Percentiles rank a stretch among this genome's conserved stretches.
Evolutionary conservation across 768 basidiomycete species (phyloP).

Genomic region (Lyophyllum atratum): DNA sequence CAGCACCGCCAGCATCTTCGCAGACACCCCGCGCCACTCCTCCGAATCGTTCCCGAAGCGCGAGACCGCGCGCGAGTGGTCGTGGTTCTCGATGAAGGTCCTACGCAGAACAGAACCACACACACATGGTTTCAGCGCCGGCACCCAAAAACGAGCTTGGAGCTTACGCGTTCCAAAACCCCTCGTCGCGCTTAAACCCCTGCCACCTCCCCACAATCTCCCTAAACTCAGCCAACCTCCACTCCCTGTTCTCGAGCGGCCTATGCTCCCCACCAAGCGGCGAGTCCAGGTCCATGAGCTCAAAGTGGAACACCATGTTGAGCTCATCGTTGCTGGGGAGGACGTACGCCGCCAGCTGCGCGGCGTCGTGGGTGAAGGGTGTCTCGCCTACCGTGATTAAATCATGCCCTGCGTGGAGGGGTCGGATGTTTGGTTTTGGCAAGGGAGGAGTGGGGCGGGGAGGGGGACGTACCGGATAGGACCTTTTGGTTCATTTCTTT

Average conservation of each 20-base stretch:
- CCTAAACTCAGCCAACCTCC: conserved; percentile 57
- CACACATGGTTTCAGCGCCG: too few relatives aligned
- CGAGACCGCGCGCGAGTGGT: conserved; percentile 63
- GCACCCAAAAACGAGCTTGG: too few relatives aligned
- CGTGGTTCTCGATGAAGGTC: conserved; percentile 73
- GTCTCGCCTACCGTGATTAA: conserved; percentile 70
- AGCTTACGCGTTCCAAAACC: conserved; percentile 68
- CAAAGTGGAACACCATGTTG: conserved; percentile 68
- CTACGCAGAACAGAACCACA: conserved; percentile 28
- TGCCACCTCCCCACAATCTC: conserved; percentile 57
- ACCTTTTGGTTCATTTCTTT: conserved; percentile 67
- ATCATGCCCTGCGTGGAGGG: conserved; percentile 44
- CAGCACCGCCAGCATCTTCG: conserved; percentile 65
- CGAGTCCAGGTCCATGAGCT: conserved; percentile 60
- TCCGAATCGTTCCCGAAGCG: conserved; percentile 66
- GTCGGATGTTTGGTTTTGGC: background rate
- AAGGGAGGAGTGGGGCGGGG: background rate
- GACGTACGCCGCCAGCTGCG: conserved; percentile 55
- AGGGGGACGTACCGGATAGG: conserved; percentile 45
- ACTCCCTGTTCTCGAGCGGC: conserved; percentile 44
- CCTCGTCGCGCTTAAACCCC: conserved; percentile 52
- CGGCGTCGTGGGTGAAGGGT: conserved; percentile 55
- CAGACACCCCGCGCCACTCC: conserved; percentile 56
- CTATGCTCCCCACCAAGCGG: conserved; percentile 34
- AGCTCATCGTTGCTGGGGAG: conserved; percentile 61